Conservation (phyloP, 2,329 filamentous ascomycete species). For the Phialophora tarda region DNA sequence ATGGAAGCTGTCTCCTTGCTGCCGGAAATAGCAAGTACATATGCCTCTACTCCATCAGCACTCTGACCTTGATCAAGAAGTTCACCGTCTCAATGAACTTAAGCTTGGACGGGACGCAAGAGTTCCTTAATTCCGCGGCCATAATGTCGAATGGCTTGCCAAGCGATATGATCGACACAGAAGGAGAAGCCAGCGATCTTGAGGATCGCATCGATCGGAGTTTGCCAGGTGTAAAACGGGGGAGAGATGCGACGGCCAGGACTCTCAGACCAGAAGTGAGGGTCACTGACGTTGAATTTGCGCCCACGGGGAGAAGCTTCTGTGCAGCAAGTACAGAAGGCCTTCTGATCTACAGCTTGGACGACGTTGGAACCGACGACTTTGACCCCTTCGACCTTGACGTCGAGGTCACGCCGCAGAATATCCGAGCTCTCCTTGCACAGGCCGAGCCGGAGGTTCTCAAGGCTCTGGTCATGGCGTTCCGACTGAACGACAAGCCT, state of each 20-base stretch:
- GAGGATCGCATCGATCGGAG: slow-evolving; percentile 80
- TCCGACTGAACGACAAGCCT: slow-evolving; percentile 85
- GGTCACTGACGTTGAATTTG: slow-evolving; percentile 83
- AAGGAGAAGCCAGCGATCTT: slow-evolving; percentile 84
- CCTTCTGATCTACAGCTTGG: slow-evolving; percentile 88
- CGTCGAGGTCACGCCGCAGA: slow-evolving; percentile 88
- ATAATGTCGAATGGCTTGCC: slow-evolving; percentile 86
- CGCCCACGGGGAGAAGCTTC: slow-evolving; percentile 86
- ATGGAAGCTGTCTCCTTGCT: slow-evolving; percentile 87
- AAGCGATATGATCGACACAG: slow-evolving; percentile 79
- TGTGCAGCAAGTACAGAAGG: slow-evolving; percentile 96
- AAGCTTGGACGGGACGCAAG: slow-evolving; percentile 93
- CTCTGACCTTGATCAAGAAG: slow-evolving; percentile 89
- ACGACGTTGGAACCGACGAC: slow-evolving; percentile 68
- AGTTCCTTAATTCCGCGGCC: slow-evolving; percentile 90
- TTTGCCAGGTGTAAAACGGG: slow-evolving; percentile 81
- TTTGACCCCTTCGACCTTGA: slow-evolving; percentile 98
- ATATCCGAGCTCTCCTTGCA: slow-evolving; percentile 77
- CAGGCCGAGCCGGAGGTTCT: slow-evolving; percentile 79
- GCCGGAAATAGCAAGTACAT: slow-evolving; percentile 98
- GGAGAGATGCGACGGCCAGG: slow-evolving; percentile 80
- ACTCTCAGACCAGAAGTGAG: slow-evolving; percentile 80
- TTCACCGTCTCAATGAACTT: slow-evolving; percentile 95
- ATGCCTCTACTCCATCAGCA: slow-evolving; percentile 92
- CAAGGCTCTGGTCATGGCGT: slow-evolving; percentile 94